phyloP scores from a whole-genome alignment of 441 rosid genomes.

The Flueggea neowawraea region DNA sequence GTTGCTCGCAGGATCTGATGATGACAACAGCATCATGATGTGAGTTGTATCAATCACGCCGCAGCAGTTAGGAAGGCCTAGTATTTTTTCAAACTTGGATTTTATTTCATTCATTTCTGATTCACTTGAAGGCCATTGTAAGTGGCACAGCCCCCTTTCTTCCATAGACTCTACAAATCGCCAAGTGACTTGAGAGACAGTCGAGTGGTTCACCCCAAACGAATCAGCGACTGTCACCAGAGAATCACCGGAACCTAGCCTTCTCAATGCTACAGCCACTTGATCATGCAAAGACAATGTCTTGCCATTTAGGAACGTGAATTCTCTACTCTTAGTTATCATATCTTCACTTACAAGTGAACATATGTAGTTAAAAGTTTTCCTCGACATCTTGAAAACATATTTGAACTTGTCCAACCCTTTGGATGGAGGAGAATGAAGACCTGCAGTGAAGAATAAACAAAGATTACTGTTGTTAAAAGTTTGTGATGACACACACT shows the following conservation, averaged over 20 bases:
- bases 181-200: conserved; percentile 74
- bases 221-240: conserved; percentile 48
- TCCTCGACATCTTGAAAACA: conserved; percentile 43
- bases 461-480: no score
- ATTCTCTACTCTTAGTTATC: conserved; percentile 37
- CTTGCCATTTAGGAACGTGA: conserved; percentile 43
- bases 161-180: conserved; percentile 72
- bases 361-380: conserved; percentile 55
- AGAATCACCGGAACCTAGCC: conserved; percentile 63
- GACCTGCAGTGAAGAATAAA: conserved; percentile 26
- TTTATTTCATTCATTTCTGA: conserved; percentile 37
- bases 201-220: conserved; percentile 58
- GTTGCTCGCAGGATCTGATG: conserved; percentile 44
- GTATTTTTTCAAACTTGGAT: conserved; percentile 51
- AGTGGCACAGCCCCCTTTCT: conserved; percentile 53
- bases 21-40: conserved; percentile 48
- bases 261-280: conserved; percentile 66
- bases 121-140: conserved; percentile 54
- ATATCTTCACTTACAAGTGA: conserved; percentile 55
- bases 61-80: conserved; percentile 69
- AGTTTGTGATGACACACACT: no score
- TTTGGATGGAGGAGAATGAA: conserved; percentile 34
- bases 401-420: conserved; percentile 39
- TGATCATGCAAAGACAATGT: conserved; percentile 46
- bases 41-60: conserved; percentile 61